phyloP scores from a whole-genome alignment of 768 basidiomycete genomes.

The Coprinopsis marcescibilis region DNA sequence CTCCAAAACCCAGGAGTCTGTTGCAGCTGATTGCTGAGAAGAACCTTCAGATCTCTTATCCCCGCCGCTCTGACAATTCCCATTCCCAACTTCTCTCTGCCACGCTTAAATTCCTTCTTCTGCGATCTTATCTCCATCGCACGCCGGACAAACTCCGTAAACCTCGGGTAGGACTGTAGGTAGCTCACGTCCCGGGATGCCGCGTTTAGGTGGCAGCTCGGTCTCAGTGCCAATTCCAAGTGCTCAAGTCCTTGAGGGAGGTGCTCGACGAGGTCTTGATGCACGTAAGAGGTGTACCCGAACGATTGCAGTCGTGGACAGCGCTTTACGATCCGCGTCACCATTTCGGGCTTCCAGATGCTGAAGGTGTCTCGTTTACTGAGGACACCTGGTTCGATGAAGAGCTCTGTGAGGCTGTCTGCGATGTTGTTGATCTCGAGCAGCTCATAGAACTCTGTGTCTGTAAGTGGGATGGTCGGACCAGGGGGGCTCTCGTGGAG shows the following conservation, averaged over 20 bases:
- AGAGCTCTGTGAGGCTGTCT: slow-evolving; percentile 1
- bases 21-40: slow-evolving; percentile 8
- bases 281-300: slow-evolving; percentile 5
- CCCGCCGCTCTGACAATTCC: no score
- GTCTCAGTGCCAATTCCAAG: slow-evolving; percentile 1
- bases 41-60: neutral
- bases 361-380: neutral
- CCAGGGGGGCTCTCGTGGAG: neutral
- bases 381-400: slow-evolving; percentile 7
- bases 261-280: slow-evolving; percentile 1
- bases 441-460: neutral
- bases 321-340: slow-evolving; percentile 6
- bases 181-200: neutral
- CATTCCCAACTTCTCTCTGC: no score
- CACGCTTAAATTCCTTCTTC: neutral
- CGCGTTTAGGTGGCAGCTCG: neutral
- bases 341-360: slow-evolving; percentile 6
- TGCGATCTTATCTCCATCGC: neutral
- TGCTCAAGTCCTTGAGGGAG: neutral
- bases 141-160: slow-evolving; percentile 2
- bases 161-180: neutral
- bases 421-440: slow-evolving; percentile 5
- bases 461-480: neutral
- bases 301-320: slow-evolving; percentile 3
- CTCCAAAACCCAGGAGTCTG: slow-evolving; percentile 8